Percentiles rank a stretch among this genome's conserved stretches.
Conservation (phyloP, 75 land plant genomes). For the Cryptomeria japonica region DNA sequence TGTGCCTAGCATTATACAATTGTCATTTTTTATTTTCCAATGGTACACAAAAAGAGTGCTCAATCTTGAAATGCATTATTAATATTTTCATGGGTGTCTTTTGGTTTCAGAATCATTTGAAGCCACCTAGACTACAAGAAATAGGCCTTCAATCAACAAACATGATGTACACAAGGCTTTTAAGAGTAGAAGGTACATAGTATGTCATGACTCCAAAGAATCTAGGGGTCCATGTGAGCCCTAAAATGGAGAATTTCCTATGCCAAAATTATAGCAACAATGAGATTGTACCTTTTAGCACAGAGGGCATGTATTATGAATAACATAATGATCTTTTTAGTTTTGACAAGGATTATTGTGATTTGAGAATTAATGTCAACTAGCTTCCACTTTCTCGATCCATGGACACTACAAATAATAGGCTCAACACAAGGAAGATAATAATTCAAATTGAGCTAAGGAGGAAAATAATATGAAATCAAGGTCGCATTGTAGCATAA, state of each 20-base stretch:
- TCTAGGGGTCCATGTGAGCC: not conserved
- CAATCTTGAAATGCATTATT: no score
- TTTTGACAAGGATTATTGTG: not conserved
- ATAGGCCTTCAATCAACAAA: not conserved
- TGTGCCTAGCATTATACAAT: no score
- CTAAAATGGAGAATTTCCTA: slow-evolving; percentile 77
- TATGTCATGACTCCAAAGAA: not conserved
- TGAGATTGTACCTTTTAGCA: slow-evolving; percentile 10
- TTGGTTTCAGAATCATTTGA: not conserved
- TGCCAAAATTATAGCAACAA: slow-evolving; percentile 47
- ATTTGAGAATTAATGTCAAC: not conserved
- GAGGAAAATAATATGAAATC: no score
- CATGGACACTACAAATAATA: not conserved
- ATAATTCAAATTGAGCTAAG: no score
- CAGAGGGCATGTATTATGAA: not conserved
- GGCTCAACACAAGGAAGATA: no score
- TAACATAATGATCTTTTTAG: not conserved
- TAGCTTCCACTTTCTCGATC: not conserved
- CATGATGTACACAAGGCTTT: not conserved
- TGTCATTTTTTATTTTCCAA: no score
- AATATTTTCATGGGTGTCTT: not conserved
- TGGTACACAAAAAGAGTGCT: no score
- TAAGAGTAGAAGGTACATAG: not conserved
- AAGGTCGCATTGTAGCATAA: no score
- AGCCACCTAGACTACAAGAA: not conserved